A percentile compares a stretch with the other conserved stretches of the same genome.
phyloP scores from a whole-genome alignment of 345 rosid genomes.

The Pelargonium nanum region DNA sequence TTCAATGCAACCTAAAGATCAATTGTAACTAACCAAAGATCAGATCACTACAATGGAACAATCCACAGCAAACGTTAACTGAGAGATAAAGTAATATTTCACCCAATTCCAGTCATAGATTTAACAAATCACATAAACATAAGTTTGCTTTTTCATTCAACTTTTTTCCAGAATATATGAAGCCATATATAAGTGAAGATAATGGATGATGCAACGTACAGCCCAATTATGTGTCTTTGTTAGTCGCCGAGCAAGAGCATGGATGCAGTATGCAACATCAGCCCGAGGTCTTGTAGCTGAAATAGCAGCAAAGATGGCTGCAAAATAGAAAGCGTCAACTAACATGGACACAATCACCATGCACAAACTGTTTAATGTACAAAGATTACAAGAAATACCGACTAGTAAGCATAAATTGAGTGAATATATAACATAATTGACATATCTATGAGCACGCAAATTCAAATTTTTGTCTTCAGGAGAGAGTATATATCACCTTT shows the following conservation, averaged over 20 bases:
- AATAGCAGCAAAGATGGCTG: conserved; percentile 85
- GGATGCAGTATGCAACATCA: conserved; percentile 97
- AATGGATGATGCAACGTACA: conserved; percentile 31
- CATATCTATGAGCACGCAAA: too few relatives aligned
- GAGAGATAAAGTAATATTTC: neutral
- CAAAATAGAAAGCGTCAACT: conserved; percentile 5
- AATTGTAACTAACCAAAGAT: conserved; percentile 4
- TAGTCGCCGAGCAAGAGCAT: conserved; percentile 73
- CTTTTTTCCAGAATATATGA: too few relatives aligned
- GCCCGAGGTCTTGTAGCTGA: conserved; percentile 98
- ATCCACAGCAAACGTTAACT: neutral
- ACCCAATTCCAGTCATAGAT: neutral
- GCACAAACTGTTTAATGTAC: neutral
- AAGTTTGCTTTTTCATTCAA: neutral
- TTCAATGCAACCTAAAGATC: conserved; percentile 74
- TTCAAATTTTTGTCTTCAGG: too few relatives aligned
- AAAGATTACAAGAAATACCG: too few relatives aligned
- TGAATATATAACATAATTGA: too few relatives aligned
- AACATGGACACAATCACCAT: neutral
- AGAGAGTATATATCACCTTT: conserved; percentile 37
- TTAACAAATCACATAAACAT: neutral
- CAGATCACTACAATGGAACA: neutral
- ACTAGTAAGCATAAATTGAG: too few relatives aligned
- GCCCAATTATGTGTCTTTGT: conserved; percentile 96
- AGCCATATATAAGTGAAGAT: neutral